Evolutionary conservation across 2,329 filamentous ascomycete genomes (phyloP).

Genomic region (Ophiostoma populinum): DNA sequence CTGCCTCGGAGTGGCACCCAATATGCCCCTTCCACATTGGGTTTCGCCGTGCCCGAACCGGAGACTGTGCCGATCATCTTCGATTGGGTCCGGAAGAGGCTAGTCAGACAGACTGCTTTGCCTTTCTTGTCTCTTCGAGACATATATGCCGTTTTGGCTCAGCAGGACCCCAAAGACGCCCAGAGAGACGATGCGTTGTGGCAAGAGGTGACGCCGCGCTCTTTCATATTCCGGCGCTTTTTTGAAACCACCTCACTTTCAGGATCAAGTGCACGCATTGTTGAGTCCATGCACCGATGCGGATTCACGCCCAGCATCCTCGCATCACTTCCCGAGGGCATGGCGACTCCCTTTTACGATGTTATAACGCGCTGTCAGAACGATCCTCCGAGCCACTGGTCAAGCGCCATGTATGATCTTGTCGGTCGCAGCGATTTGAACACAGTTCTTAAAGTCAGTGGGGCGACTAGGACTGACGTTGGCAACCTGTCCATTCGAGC

Average conservation of each 20-base stretch:
- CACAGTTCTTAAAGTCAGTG: slow-evolving; percentile 37
- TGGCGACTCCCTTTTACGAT: slow-evolving; percentile 68
- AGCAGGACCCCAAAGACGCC: slow-evolving; percentile 20
- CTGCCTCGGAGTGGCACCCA: slow-evolving; percentile 27
- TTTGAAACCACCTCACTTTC: slow-evolving; percentile 26
- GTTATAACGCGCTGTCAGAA: slow-evolving; percentile 70
- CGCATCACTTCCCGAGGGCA: slow-evolving; percentile 69
- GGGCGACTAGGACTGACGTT: slow-evolving; percentile 15
- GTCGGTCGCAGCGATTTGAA: slow-evolving; percentile 71
- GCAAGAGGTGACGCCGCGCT: slow-evolving; percentile 42
- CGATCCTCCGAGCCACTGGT: slow-evolving; percentile 66
- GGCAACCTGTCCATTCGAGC: neutral
- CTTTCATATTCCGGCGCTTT: slow-evolving; percentile 50
- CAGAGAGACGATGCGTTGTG: slow-evolving; percentile 22
- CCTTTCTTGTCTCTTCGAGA: slow-evolving; percentile 27
- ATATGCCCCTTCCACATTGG: slow-evolving; percentile 1
- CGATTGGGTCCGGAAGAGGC: slow-evolving; percentile 33
- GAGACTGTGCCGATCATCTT: slow-evolving; percentile 22
- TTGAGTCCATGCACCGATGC: slow-evolving; percentile 56
- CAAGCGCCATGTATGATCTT: slow-evolving; percentile 49
- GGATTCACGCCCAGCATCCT: slow-evolving; percentile 51
- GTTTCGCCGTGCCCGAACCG: slow-evolving; percentile 15
- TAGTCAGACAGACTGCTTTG: slow-evolving; percentile 21
- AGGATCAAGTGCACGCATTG: slow-evolving; percentile 38
- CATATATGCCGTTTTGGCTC: slow-evolving; percentile 24